These are phyloP conservation scores for Buddleja alternifolia DNA, from an alignment of 257 asterid species.

Conservation along the genomic window DNA sequence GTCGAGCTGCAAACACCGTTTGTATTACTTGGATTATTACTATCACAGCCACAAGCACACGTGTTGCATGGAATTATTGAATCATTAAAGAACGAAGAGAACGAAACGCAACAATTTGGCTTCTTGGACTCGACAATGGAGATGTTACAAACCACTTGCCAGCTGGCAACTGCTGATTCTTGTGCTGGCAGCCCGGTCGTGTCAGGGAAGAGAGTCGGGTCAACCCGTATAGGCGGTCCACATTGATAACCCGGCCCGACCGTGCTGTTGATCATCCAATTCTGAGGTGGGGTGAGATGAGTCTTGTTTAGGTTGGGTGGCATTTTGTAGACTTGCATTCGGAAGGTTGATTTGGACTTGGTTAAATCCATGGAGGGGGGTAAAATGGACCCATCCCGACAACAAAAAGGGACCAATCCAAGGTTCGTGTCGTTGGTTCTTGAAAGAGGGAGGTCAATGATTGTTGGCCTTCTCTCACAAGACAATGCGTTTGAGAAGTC, in stretches of 20 bases:
- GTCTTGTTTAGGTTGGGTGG: conserved; percentile 63
- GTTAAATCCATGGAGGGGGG: conserved; percentile 54
- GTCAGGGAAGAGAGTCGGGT: conserved; percentile 52
- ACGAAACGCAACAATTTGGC: conserved; percentile 68
- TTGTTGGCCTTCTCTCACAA: conserved; percentile 60
- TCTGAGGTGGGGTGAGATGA: conserved; percentile 55
- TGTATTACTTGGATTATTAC: conserved; percentile 10
- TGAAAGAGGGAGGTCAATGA: conserved; percentile 61
- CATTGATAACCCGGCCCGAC: conserved; percentile 51
- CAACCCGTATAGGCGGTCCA: conserved; percentile 53
- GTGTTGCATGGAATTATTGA: conserved; percentile 76
- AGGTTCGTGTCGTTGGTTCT: conserved; percentile 56
- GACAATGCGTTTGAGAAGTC: conserved; percentile 56
- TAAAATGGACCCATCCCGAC: conserved; percentile 65
- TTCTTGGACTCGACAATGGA: conserved; percentile 33
- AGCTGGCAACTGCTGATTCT: conserved; percentile 52
- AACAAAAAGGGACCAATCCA: conserved; percentile 67
- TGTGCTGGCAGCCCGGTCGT: conserved; percentile 53
- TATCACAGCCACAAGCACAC: conserved; percentile 71
- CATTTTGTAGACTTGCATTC: conserved; percentile 72
- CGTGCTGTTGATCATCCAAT: conserved; percentile 60
- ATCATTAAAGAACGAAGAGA: conserved; percentile 69
- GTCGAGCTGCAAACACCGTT: conserved; percentile 47
- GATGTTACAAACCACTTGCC: conserved; percentile 67
- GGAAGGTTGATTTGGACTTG: conserved; percentile 55